Evolutionary conservation across 495 filamentous ascomycete species (phyloP).

Genomic region (Darksidea phi): DNA sequence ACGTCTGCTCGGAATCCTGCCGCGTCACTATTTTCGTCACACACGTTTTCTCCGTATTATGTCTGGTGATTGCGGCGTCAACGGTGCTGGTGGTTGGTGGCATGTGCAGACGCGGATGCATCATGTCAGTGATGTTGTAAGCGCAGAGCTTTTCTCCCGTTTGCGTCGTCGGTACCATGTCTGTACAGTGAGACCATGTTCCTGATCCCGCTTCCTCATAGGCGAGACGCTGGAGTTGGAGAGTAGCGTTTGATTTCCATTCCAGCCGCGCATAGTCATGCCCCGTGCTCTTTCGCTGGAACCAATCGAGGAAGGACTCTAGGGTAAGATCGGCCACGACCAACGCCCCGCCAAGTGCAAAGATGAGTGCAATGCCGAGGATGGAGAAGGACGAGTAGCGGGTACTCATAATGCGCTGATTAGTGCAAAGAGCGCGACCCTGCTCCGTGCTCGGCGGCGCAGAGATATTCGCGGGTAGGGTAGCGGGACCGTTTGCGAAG

Average conservation of each 20-base stretch:
- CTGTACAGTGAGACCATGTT: not conserved
- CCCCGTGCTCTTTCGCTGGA: not conserved
- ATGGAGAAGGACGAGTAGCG: constrained; percentile 20
- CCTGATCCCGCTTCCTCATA: constrained; percentile 2
- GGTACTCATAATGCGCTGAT: constrained; percentile 11
- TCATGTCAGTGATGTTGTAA: too few species aligned
- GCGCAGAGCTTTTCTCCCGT: too few species aligned
- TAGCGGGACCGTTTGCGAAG: not conserved
- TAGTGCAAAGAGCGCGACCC: too few species aligned
- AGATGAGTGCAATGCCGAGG: constrained; percentile 12
- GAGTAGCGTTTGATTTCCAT: not conserved
- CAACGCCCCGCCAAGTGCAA: constrained; percentile 6
- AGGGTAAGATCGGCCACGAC: constrained; percentile 7
- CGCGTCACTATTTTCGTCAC: too few species aligned
- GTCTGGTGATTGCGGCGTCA: too few species aligned
- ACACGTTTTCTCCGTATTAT: too few species aligned
- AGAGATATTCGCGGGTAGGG: not conserved
- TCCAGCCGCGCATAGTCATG: not conserved
- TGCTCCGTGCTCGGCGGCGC: not conserved
- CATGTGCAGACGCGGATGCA: too few species aligned
- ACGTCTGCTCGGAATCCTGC: too few species aligned
- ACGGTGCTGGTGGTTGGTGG: too few species aligned
- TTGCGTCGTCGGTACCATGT: not conserved
- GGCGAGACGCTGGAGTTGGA: constrained; percentile 1
- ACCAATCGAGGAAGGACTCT: not conserved